Evolutionary conservation across 305 asterid genomes (phyloP).

Genomic region (Fraxinus nigra): DNA sequence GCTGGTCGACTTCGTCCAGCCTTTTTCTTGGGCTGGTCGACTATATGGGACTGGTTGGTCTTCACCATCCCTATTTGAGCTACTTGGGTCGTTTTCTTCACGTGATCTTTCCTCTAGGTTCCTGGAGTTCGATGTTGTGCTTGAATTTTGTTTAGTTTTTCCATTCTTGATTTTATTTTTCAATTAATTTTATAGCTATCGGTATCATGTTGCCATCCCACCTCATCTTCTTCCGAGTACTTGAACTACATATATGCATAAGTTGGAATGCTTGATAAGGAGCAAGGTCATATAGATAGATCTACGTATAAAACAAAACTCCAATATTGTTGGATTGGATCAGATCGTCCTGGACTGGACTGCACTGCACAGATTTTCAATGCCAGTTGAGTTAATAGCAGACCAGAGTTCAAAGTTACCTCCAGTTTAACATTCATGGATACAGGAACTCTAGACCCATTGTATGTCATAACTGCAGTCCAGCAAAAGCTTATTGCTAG

Average conservation of each 20-base stretch:
- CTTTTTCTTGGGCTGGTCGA: too few species aligned
- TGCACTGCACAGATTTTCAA: neutral
- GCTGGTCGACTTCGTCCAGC: too few species aligned
- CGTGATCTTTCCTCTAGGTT: neutral
- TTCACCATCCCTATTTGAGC: neutral
- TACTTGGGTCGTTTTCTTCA: neutral
- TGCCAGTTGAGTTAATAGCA: neutral
- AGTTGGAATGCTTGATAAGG: neutral
- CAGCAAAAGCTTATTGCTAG: neutral
- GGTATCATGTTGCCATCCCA: neutral
- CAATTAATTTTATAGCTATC: neutral
- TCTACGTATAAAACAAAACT: neutral
- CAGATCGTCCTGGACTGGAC: neutral
- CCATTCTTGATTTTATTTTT: neutral
- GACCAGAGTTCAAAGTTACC: neutral
- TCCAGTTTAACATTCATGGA: neutral
- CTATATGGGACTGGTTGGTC: neutral
- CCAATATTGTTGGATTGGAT: neutral
- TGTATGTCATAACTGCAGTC: neutral
- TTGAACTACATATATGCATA: neutral
- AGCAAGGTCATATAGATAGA: neutral
- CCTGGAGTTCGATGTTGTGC: neutral
- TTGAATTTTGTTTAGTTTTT: neutral
- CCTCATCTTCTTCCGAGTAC: neutral
- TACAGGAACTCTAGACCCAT: neutral